Evolutionary conservation across 257 asterid genomes (phyloP), one percentile per base, ranked within the genome.

Genomic region (Solanum virginianum): DNA sequence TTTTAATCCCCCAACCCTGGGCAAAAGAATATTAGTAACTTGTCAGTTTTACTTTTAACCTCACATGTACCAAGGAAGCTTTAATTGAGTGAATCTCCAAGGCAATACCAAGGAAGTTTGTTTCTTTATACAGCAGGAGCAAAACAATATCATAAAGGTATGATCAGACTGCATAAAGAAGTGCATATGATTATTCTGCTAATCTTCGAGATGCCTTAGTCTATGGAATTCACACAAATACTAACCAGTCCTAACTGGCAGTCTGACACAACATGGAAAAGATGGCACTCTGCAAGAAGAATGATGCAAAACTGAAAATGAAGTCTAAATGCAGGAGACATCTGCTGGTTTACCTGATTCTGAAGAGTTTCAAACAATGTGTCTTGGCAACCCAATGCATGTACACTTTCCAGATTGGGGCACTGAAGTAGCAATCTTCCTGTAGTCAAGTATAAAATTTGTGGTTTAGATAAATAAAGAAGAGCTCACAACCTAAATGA

Each of bases 401-500:
- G 94, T 49, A 97, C 99, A 57, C 87, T 89, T 89, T 97, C 97
- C 83, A 97, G 87, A 82, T 89, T 92, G 55, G 95, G 91, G 91
- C 99, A 97, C 82, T 94, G 98, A 86, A 97, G 95, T 60, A 93
- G 88, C 90, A 93, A 89, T 75, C 97, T 94, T 92, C 92, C 99
- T 97, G 93, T 87, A 86, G 84, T 62, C 80, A 49, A 55, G 54
- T 86, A 51, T 22, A 56, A 57, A 82, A 70, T 53, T 69, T 72
- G 36, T 75, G 83, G 65, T 17, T 79, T 54, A 26, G 10, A 26
- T 79, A 16, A 53, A 79, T 49, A 79, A 53, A 79, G 83, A 79
- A 79, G 80, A 81, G 70, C 36, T 65, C 32, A 39, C 15, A 79
- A 1, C 66, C 41, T 14, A 17, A 39, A 81, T 79, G 22, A 41